phyloP scores from a whole-genome alignment of 768 basidiomycete species.

The Suillus hirtellus region DNA sequence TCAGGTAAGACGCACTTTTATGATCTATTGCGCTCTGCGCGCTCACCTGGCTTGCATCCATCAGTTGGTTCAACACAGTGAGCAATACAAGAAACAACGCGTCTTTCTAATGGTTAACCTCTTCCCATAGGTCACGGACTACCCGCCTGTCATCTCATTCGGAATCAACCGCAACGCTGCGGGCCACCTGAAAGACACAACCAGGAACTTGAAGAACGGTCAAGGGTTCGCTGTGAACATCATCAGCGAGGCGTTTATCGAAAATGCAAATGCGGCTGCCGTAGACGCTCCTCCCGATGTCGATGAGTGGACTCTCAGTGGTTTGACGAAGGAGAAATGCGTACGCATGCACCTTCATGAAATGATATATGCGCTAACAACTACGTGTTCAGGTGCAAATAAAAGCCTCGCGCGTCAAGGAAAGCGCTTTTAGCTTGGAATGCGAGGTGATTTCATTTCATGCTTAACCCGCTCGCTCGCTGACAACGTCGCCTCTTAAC shows the following conservation, averaged over 20 bases:
- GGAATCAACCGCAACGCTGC: conserved; percentile 19
- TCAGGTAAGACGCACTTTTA: conserved; percentile 30
- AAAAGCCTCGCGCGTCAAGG: conserved; percentile 42
- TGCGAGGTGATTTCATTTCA: conserved; percentile 33
- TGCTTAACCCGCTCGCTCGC: background rate
- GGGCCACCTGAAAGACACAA: conserved; percentile 41
- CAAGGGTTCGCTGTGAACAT: conserved; percentile 54
- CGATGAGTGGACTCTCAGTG: conserved; percentile 42
- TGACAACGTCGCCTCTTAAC: conserved; percentile 11
- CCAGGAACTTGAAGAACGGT: conserved; percentile 45
- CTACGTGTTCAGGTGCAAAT: conserved; percentile 33
- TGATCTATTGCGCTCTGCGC: background rate
- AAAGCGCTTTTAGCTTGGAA: conserved; percentile 49
- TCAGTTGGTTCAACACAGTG: conserved; percentile 31
- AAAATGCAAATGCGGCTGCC: conserved; percentile 39
- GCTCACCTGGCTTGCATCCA: background rate
- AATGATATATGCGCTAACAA: background rate
- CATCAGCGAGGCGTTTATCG: conserved; percentile 51
- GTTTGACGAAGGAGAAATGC: conserved; percentile 42
- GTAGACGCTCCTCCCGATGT: conserved; percentile 39
- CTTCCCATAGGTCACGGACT: conserved; percentile 19
- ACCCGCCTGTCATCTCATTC: conserved; percentile 41
- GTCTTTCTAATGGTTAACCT: background rate
- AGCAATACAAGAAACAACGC: background rate
- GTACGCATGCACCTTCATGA: conserved; percentile 18